Percentiles rank a stretch among this genome's conserved stretches.
Conservation (phyloP, 768 basidiomycete species). For the Chlorophyllum brunneum region DNA sequence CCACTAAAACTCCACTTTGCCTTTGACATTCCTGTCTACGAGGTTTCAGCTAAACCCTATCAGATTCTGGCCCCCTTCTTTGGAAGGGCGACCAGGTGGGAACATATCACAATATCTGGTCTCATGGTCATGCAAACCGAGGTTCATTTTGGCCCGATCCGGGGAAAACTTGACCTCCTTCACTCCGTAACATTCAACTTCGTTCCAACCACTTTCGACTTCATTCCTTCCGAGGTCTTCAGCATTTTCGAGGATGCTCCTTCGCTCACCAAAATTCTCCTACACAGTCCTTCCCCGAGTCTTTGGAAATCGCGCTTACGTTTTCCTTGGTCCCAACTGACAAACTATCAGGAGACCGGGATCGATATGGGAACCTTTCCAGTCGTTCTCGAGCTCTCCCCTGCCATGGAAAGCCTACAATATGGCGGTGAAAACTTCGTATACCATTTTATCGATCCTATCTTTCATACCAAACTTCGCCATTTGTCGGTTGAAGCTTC, state of each 20-base stretch:
- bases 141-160: background rate
- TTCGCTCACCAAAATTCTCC: background rate
- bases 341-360: background rate
- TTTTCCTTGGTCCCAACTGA: background rate
- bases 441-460: background rate
- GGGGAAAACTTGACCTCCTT: background rate
- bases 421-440: background rate
- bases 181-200: background rate
- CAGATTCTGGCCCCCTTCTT: background rate
- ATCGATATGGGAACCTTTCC: background rate
- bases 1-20: background rate
- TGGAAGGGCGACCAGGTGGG: background rate
- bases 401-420: background rate
- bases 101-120: background rate
- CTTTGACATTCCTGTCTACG: background rate
- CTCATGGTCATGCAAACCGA: background rate
- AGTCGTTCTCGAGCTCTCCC: background rate
- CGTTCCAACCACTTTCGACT: background rate
- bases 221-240: background rate
- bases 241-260: background rate
- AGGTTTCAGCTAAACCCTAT: background rate
- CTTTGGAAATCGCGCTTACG: background rate
- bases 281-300: background rate
- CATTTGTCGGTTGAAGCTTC: background rate
- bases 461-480: background rate